A percentile compares a stretch with the other conserved stretches of the same genome.
phyloP scores from a whole-genome alignment of 73 alveolate species.

The Stentor roeselii region DNA sequence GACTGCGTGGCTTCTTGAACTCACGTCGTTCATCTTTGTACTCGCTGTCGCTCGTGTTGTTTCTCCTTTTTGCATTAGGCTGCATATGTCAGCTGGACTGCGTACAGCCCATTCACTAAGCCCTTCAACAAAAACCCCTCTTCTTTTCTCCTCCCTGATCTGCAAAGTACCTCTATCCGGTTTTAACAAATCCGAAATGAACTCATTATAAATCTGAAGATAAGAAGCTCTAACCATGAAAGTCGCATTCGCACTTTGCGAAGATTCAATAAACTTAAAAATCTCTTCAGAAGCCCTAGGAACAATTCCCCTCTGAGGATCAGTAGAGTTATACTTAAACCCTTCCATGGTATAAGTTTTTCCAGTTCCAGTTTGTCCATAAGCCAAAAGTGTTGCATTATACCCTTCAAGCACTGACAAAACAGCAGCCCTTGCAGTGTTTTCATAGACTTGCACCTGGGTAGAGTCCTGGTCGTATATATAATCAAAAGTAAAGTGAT shows the following conservation, averaged over 20 bases:
- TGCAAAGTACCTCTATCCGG: slow-evolving; percentile 87
- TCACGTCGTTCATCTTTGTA: slow-evolving; percentile 97
- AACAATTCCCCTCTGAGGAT: slow-evolving; percentile 54
- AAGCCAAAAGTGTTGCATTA: slow-evolving; percentile 69
- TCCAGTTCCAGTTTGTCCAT: slow-evolving; percentile 91
- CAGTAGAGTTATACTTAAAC: slow-evolving; percentile 44
- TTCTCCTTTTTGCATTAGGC: slow-evolving; percentile 94
- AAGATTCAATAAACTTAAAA: slow-evolving; percentile 56
- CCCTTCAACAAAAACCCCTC: slow-evolving; percentile 99
- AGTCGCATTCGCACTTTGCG: slow-evolving; percentile 48
- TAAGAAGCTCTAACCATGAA: slow-evolving; percentile 80
- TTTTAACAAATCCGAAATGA: slow-evolving; percentile 93
- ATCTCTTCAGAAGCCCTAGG: slow-evolving; percentile 71
- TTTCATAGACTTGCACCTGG: slow-evolving; percentile 64
- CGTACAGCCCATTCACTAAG: slow-evolving; percentile 99
- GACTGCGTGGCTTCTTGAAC: slow-evolving; percentile 97
- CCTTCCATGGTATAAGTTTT: slow-evolving; percentile 89
- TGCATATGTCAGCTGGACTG: slow-evolving; percentile 93
- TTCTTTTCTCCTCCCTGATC: slow-evolving; percentile 86
- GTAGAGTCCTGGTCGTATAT: slow-evolving; percentile 68
- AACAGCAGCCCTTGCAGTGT: slow-evolving; percentile 65
- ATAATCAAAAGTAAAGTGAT: slow-evolving; percentile 75
- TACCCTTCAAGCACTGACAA: slow-evolving; percentile 68
- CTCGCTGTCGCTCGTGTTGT: slow-evolving; percentile 94
- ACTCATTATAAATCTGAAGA: slow-evolving; percentile 95